Evolutionary conservation across 192 early-diverging fungal genomes (phyloP), one percentile per base, ranked within the genome.

Genomic region (Lunasporangiospora selenospora): DNA sequence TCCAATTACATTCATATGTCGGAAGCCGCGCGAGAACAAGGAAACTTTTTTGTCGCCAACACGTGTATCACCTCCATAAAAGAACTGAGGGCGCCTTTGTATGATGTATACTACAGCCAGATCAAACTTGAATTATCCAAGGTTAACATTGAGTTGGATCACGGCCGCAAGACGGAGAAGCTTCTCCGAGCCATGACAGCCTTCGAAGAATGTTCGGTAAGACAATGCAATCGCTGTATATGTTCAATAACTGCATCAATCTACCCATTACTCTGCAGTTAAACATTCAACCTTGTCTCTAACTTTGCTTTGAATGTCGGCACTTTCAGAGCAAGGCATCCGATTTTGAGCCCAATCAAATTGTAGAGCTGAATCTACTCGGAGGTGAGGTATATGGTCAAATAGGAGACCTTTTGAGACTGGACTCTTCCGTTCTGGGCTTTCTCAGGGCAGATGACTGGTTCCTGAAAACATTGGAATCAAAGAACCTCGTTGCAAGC

Each of bases 21-120:
- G 2, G 75, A 80, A 15, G 88, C 87, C n/a, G 88, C 89, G 2
- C 66, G 79, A 24, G 56, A 81, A 2, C 89, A 91, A 62, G 64
- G 77, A 3, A 81, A 85, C 52, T 83, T 85, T 61, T 63, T 57
- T 27, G 83, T 89, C 2, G 85, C 89, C n/a, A 60, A 61, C 6
- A 58, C 75, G 6, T 85, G 81, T 51, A 57, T 84, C n/a, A 23
- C 44, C 1, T 55, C 64, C 32, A 64, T 79, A 57, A 60, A 61
- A 37, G 43, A 52, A 37, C 59, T 76, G 13, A 66, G 45, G 16
- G 63, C 78, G 15, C 32, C 66, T 13, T 24, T 31, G 7, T 56
- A 62, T 32, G 53, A 79, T 27, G 62, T 66, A 1, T 60, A 50
- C 19, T 39, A 60, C 39, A 60, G 53, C 36, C 56, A 77, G 30